Conservation (phyloP, 345 rosid species). For the Aquilaria malaccensis region DNA sequence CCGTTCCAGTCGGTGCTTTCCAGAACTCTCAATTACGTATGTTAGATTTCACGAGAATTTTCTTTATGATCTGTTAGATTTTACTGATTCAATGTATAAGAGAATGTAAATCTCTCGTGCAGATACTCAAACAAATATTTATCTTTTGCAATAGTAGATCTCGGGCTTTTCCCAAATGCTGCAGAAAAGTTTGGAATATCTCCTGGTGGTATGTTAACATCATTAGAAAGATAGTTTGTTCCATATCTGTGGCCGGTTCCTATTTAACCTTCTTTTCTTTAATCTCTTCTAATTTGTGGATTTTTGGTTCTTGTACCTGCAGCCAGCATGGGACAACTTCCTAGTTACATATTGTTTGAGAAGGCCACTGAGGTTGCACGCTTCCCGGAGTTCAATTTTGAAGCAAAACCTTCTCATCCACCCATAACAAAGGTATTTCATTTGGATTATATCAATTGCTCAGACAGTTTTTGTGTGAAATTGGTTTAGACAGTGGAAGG, state of each 20-base stretch:
- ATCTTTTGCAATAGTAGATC: constrained; percentile 82
- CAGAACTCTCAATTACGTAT: constrained; percentile 75
- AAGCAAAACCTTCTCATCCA: constrained; percentile 43
- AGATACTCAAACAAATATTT: constrained; percentile 80
- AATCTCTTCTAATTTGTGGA: background rate
- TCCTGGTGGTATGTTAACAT: constrained; percentile 43
- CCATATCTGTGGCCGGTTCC: background rate
- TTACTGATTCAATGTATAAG: constrained; percentile 8
- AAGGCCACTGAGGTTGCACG: constrained; percentile 71
- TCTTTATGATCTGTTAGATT: constrained; percentile 3
- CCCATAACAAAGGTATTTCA: constrained; percentile 59
- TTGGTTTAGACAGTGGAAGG: background rate
- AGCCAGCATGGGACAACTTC: constrained; percentile 81
- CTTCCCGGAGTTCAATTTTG: constrained; percentile 68
- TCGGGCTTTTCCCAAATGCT: constrained; percentile 88
- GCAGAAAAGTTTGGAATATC: constrained; percentile 87
- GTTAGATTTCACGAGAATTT: constrained; percentile 15
- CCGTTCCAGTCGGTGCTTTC: constrained; percentile 64
- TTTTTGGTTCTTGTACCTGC: constrained; percentile 12
- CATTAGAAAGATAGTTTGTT: background rate
- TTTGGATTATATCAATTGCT: background rate
- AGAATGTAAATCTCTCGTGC: constrained; percentile 14
- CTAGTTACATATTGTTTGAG: constrained; percentile 75
- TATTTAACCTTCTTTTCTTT: constrained; percentile 3
- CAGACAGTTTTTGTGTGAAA: background rate